Percentiles rank a stretch among this genome's conserved stretches.
Conservation (phyloP, 2,329 filamentous ascomycete genomes). For the Seiridium unicorne region DNA sequence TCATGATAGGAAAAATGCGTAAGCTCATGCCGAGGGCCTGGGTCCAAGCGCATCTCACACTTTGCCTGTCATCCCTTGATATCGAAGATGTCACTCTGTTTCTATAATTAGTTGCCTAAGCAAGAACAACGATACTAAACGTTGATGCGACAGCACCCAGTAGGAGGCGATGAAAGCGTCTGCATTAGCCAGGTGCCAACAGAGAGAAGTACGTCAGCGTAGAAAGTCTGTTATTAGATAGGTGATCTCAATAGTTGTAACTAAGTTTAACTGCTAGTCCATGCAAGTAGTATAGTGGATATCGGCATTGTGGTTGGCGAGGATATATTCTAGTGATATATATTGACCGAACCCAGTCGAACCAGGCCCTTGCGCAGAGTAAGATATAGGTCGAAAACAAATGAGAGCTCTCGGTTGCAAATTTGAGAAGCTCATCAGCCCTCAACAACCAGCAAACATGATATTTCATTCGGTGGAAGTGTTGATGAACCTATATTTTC, state of each 20-base stretch:
- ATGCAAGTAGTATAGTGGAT: background rate
- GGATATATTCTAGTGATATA: too few relatives aligned
- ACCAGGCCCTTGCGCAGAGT: too few relatives aligned
- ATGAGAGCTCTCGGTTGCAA: too few relatives aligned
- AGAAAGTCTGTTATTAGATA: background rate
- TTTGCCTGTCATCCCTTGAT: background rate
- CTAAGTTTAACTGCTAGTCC: background rate
- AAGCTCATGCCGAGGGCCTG: background rate
- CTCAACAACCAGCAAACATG: too few relatives aligned
- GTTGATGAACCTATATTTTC: too few relatives aligned
- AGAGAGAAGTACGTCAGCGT: background rate
- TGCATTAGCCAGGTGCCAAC: background rate
- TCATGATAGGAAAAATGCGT: background rate
- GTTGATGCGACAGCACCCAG: background rate
- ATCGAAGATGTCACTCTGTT: background rate
- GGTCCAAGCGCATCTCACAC: background rate
- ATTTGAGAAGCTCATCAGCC: background rate
- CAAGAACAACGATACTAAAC: background rate
- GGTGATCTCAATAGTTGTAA: background rate
- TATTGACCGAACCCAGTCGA: too few relatives aligned
- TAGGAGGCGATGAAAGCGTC: background rate
- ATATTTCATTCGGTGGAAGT: too few relatives aligned
- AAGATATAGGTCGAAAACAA: too few relatives aligned
- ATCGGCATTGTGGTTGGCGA: background rate
- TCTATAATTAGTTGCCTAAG: background rate